phyloP scores from a whole-genome alignment of 2,329 filamentous ascomycete species.

The Aspergillus tamarii region DNA sequence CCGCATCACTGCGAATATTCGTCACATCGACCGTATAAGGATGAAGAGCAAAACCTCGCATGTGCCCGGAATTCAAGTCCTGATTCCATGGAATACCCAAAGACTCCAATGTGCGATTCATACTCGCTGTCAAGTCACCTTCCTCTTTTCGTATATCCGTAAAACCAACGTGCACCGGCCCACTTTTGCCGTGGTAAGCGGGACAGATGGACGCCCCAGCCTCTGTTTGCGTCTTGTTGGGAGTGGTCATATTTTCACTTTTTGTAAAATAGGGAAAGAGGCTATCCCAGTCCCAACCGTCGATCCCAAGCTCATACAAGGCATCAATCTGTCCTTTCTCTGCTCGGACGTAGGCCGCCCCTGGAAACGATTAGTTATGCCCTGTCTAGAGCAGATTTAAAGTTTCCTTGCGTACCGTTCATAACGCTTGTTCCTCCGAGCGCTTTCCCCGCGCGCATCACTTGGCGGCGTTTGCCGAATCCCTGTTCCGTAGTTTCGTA shows the following conservation, averaged over 20 bases:
- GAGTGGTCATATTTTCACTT: slow-evolving; percentile 28
- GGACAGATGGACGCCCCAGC: slow-evolving; percentile 29
- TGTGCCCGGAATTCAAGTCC: slow-evolving; percentile 48
- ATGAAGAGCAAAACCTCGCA: slow-evolving; percentile 50
- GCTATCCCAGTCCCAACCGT: slow-evolving; percentile 35
- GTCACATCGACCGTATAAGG: slow-evolving; percentile 46
- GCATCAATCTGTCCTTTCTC: slow-evolving; percentile 40
- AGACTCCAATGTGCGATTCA: slow-evolving; percentile 39
- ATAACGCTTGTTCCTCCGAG: slow-evolving; percentile 49
- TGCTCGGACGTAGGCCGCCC: slow-evolving; percentile 42
- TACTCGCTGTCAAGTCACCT: slow-evolving; percentile 24
- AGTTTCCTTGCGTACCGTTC: slow-evolving; percentile 37
- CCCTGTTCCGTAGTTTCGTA: neutral
- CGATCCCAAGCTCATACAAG: slow-evolving; percentile 37
- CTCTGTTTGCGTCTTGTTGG: slow-evolving; percentile 22
- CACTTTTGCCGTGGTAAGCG: slow-evolving; percentile 29
- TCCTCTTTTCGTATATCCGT: slow-evolving; percentile 19
- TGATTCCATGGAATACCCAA: slow-evolving; percentile 42
- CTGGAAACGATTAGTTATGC: slow-evolving; percentile 17
- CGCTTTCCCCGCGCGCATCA: slow-evolving; percentile 46
- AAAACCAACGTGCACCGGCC: slow-evolving; percentile 33
- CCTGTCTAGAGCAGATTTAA: neutral
- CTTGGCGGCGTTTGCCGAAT: neutral
- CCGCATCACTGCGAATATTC: slow-evolving; percentile 50
- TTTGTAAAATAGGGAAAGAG: slow-evolving; percentile 36